Conservation (phyloP, 2,329 filamentous ascomycete genomes). For the Phaeosphaeria sp. region DNA sequence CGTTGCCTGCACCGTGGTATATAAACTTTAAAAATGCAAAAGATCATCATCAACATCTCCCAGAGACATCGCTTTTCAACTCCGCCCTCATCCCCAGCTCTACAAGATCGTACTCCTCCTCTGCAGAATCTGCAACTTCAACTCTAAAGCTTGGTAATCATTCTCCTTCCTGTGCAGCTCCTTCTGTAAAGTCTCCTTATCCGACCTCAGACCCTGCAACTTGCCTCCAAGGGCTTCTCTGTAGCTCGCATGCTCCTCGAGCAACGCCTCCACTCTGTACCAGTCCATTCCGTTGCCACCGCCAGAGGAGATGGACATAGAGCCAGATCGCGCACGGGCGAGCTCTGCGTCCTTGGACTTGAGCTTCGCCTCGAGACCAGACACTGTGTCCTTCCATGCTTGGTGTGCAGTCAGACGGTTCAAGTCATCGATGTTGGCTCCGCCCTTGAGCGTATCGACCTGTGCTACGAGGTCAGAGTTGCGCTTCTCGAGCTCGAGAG, state of each 20-base stretch:
- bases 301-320: conserved; percentile 6
- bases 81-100: not conserved
- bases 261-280: conserved; percentile 47
- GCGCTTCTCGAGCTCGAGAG: conserved; percentile 51
- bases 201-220: conserved; percentile 47
- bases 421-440: conserved; percentile 39
- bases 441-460: conserved; percentile 35
- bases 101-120: conserved; percentile 21
- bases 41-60: not conserved
- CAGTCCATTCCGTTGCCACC: conserved; percentile 29
- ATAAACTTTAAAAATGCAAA: not conserved
- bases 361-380: conserved; percentile 36
- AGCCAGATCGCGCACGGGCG: conserved; percentile 18
- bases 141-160: conserved; percentile 47
- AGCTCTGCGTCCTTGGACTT: conserved; percentile 41
- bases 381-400: conserved; percentile 44
- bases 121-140: conserved; percentile 43
- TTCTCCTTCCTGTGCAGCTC: conserved; percentile 50
- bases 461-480: conserved; percentile 47
- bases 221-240: conserved; percentile 47
- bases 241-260: conserved; percentile 49
- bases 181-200: conserved; percentile 50
- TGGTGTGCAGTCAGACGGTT: conserved; percentile 45
- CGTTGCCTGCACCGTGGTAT: not conserved
- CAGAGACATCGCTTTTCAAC: not conserved